These are phyloP conservation scores for Verticillium nonalfalfae DNA, from an alignment of 2,329 filamentous ascomycete genomes.

Conservation along the genomic window DNA sequence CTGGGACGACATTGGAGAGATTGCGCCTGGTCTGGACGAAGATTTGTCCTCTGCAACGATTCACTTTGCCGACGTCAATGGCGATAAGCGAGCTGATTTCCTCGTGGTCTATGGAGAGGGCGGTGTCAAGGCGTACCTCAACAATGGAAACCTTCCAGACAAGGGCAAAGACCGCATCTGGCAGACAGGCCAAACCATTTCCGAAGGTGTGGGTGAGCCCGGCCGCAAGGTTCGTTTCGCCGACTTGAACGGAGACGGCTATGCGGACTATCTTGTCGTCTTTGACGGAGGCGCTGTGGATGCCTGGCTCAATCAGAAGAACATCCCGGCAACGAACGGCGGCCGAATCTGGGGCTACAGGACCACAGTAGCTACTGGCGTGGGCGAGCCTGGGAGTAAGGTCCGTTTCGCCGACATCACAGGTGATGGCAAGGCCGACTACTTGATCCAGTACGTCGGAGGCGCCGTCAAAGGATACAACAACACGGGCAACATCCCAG, in stretches of 20 bases:
- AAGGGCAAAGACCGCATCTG: background rate
- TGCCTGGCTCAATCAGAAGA: conserved; percentile 7
- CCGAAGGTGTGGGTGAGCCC: conserved; percentile 8
- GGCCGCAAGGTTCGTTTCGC: conserved; percentile 10
- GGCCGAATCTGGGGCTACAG: background rate
- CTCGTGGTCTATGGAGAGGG: conserved; percentile 11
- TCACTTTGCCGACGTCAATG: conserved; percentile 5
- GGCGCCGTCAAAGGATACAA: conserved; percentile 12
- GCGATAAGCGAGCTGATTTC: conserved; percentile 7
- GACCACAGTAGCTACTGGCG: conserved; percentile 5
- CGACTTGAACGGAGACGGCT: conserved; percentile 4
- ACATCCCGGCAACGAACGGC: background rate
- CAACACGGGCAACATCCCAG: conserved; percentile 6
- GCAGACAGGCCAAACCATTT: background rate
- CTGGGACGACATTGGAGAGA: background rate
- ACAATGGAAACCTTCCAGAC: conserved; percentile 4
- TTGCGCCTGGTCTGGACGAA: conserved; percentile 2
- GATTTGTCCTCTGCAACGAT: conserved; percentile 1
- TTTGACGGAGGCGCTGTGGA: conserved; percentile 13
- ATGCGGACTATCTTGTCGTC: conserved; percentile 11
- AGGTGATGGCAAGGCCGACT: conserved; percentile 6
- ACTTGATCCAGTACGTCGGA: conserved; percentile 11
- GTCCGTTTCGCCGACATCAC: conserved; percentile 5
- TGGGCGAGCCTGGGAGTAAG: conserved; percentile 9
- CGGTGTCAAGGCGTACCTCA: conserved; percentile 13